A percentile compares a stretch with the other conserved stretches of the same genome.
Evolutionary conservation across 345 rosid species (phyloP).

Genomic region (Iberis pinnata): DNA sequence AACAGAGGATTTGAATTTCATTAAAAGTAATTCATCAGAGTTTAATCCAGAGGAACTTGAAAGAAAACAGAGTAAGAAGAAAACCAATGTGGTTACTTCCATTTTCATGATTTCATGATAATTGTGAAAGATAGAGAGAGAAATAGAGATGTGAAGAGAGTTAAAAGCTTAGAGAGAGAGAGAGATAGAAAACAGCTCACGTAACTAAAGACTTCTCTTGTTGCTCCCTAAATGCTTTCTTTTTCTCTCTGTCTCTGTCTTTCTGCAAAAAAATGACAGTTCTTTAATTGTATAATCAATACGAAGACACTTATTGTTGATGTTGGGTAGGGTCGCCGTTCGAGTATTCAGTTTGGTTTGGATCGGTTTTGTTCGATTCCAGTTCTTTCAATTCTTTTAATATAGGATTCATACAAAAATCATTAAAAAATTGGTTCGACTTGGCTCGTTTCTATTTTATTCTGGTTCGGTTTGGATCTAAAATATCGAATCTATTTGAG

Average conservation of each 20-base stretch:
- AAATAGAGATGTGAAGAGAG: slow-evolving; percentile 14
- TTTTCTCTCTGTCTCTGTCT: slow-evolving; percentile 26
- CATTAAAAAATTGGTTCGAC: no score
- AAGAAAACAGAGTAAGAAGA: slow-evolving; percentile 20
- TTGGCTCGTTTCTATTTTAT: no score
- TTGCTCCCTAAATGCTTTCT: slow-evolving; percentile 25
- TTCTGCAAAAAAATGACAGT: slow-evolving; percentile 15
- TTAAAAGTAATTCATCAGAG: slow-evolving; percentile 60
- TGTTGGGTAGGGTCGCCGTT: no score
- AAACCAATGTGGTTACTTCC: not conserved
- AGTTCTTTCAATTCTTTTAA: no score
- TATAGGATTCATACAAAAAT: no score
- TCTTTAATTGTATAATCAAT: slow-evolving; percentile 27
- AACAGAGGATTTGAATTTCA: slow-evolving; percentile 59
- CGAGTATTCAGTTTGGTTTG: no score
- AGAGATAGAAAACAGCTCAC: slow-evolving; percentile 24
- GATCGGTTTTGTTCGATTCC: no score
- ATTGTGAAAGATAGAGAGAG: slow-evolving; percentile 2
- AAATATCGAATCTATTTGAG: no score
- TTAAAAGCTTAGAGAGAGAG: slow-evolving; percentile 21
- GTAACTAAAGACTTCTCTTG: slow-evolving; percentile 19
- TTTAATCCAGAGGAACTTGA: slow-evolving; percentile 36
- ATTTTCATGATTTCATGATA: slow-evolving; percentile 29
- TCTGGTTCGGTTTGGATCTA: no score
- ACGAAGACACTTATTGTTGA: slow-evolving; percentile 21